Percentiles rank a stretch among this genome's conserved stretches.
phyloP scores from a whole-genome alignment of 441 rosid species.

The Populus trichocarpa region DNA sequence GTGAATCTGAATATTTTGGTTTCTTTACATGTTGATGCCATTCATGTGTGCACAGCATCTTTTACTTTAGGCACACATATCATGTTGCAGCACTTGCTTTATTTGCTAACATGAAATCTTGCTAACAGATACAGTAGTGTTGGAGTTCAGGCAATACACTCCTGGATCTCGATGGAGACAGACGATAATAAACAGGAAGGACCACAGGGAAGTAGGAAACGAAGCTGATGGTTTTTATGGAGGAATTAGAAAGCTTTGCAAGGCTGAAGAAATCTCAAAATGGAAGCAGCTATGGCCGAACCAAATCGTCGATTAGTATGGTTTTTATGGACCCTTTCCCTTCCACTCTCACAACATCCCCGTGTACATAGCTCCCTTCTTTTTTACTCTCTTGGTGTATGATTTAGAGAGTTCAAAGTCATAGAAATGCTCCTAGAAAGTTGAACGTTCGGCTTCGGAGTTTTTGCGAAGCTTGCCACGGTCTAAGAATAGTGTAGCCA shows the following conservation, averaged over 20 bases:
- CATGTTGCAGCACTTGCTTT: background rate
- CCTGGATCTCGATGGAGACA: slow-evolving; percentile 59
- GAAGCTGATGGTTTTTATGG: slow-evolving; percentile 69
- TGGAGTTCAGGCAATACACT: slow-evolving; percentile 73
- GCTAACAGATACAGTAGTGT: slow-evolving; percentile 41
- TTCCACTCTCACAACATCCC: background rate
- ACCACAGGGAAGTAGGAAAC: slow-evolving; percentile 62
- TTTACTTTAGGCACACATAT: background rate
- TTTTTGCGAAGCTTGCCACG: background rate
- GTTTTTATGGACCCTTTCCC: background rate
- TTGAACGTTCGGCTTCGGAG: background rate
- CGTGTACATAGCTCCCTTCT: slow-evolving; percentile 8
- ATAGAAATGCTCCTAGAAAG: background rate
- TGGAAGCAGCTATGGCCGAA: slow-evolving; percentile 66
- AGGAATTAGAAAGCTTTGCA: slow-evolving; percentile 60
- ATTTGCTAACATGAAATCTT: slow-evolving; percentile 13
- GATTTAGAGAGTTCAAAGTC: background rate
- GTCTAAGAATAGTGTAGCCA: background rate
- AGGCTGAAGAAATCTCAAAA: slow-evolving; percentile 50
- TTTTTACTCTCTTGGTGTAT: background rate
- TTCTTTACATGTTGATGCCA: background rate
- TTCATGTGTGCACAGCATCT: background rate
- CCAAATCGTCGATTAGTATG: slow-evolving; percentile 31
- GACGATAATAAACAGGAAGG: slow-evolving; percentile 45
- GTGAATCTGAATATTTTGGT: background rate